phyloP scores from a whole-genome alignment of 1,284 basidiomycete genomes.

The Vanrija sp. region DNA sequence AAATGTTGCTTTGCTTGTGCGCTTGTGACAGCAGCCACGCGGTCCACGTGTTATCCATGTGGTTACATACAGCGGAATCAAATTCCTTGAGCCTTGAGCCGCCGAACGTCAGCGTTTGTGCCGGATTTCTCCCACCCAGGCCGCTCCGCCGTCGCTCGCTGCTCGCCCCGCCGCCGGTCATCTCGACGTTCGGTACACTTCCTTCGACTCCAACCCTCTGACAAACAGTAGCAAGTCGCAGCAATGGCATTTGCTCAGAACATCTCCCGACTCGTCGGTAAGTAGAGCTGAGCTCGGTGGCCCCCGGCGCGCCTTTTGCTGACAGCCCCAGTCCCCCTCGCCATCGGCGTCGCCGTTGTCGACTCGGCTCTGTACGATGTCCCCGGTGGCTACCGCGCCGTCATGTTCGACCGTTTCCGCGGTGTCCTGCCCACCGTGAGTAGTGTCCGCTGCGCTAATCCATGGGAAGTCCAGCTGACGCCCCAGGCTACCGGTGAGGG shows the following conservation, averaged over 20 bases:
- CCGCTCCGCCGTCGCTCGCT: no score
- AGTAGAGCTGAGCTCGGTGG: not conserved
- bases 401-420: slow-evolving; percentile 97
- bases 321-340: slow-evolving; percentile 63
- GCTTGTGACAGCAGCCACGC: no score
- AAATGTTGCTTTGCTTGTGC: no score
- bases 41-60: no score
- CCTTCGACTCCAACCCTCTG: no score
- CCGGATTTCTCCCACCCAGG: no score
- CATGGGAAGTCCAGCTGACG: not conserved
- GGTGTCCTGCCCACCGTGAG: slow-evolving; percentile 76
- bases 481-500: slow-evolving; percentile 78
- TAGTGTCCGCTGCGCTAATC: not conserved
- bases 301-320: not conserved
- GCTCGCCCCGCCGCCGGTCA: no score
- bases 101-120: no score
- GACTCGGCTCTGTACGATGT: slow-evolving; percentile 89
- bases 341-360: slow-evolving; percentile 61
- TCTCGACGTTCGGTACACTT: no score
- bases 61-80: no score
- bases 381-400: slow-evolving; percentile 81
- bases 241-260: slow-evolving; percentile 32
- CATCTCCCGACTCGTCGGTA: slow-evolving; percentile 31
- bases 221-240: not conserved
- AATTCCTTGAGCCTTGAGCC: no score